A percentile compares a stretch with the other conserved stretches of the same genome.
These are phyloP conservation scores for Raddia guianensis DNA, from an alignment of 176 grass and related monocot genomes.

Conservation along the genomic window DNA sequence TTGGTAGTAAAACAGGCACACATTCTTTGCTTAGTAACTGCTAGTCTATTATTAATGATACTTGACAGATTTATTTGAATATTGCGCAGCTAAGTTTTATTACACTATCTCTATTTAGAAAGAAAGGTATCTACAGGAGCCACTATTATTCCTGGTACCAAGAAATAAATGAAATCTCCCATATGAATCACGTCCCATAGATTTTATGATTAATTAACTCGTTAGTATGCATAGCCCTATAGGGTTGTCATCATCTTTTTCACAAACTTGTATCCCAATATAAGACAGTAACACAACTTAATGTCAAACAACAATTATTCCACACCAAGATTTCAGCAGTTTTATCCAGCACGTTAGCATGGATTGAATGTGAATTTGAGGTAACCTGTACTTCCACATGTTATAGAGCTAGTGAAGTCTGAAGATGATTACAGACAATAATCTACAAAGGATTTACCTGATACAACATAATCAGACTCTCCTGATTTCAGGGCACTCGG, in stretches of 20 bases:
- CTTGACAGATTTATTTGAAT: not conserved
- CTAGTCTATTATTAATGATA: not conserved
- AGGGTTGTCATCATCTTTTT: not conserved
- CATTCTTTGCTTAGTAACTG: not conserved
- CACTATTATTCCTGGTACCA: not conserved
- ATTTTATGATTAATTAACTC: not conserved
- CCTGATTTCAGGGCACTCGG: conserved; percentile 73
- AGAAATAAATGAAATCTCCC: not conserved
- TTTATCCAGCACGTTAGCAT: conserved; percentile 28
- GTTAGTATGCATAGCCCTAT: not conserved
- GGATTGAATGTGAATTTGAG: not conserved
- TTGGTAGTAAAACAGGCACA: not conserved
- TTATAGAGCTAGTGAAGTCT: conserved; percentile 31
- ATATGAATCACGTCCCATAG: not conserved
- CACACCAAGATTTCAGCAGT: conserved; percentile 17
- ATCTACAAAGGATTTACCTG: conserved; percentile 49
- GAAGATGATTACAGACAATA: not conserved
- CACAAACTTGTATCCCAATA: conserved; percentile 13
- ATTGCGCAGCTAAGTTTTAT: not conserved
- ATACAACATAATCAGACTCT: conserved; percentile 81
- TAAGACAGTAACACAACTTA: not conserved
- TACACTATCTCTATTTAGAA: conserved; percentile 1
- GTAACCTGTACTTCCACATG: not conserved
- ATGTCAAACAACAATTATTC: conserved; percentile 1
- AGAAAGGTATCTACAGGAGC: conserved; percentile 13